Conservation (phyloP, 2,329 filamentous ascomycete genomes). For the Claviceps sp. region DNA sequence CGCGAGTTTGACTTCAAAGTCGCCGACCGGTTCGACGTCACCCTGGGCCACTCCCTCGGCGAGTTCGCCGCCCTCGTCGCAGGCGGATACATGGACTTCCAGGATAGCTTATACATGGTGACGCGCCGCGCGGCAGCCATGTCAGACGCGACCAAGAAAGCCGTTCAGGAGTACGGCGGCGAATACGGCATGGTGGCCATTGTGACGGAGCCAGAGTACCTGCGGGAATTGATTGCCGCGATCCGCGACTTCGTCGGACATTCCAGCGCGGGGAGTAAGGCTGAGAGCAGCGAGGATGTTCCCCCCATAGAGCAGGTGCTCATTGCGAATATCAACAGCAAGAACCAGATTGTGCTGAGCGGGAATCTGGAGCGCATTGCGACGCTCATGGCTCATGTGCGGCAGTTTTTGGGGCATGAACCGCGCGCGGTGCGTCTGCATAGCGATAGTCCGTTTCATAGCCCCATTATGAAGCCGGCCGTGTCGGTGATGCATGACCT, state of each 20-base stretch:
- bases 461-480: constrained; percentile 80
- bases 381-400: constrained; percentile 67
- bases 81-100: constrained; percentile 64
- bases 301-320: constrained; percentile 75
- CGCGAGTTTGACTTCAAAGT: constrained; percentile 68
- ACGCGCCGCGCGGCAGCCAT: constrained; percentile 69
- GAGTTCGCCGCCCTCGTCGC: constrained; percentile 88
- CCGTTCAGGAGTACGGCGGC: constrained; percentile 54
- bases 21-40: constrained; percentile 60
- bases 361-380: constrained; percentile 75
- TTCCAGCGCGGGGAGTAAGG: constrained; percentile 49
- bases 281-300: constrained; percentile 52
- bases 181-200: constrained; percentile 92
- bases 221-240: constrained; percentile 54
- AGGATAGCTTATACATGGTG: constrained; percentile 66
- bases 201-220: constrained; percentile 71
- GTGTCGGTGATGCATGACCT: constrained; percentile 58
- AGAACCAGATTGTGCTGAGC: constrained; percentile 90
- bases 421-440: constrained; percentile 77
- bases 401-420: constrained; percentile 85
- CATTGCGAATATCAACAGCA: constrained; percentile 89
- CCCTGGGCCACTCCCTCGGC: constrained; percentile 79
- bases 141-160: constrained; percentile 59
- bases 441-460: constrained; percentile 83
- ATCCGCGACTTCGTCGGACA: constrained; percentile 71